A percentile compares a stretch with the other conserved stretches of the same genome.
phyloP scores from a whole-genome alignment of 495 filamentous ascomycete species.

The Podospora appendiculata region DNA sequence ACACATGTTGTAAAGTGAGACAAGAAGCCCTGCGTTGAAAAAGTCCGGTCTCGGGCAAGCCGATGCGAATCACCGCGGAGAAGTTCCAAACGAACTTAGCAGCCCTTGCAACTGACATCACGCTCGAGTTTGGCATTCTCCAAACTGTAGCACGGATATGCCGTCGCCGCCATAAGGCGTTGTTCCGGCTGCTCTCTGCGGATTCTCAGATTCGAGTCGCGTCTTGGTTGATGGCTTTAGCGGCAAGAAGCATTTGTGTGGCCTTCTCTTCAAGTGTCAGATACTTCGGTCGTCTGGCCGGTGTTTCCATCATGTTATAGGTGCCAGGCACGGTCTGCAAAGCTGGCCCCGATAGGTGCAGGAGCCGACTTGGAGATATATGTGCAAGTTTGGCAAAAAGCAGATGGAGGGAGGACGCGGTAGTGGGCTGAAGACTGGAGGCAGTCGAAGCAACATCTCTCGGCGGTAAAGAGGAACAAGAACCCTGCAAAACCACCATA shows the following conservation, averaged over 20 bases:
- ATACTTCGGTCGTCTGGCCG: conserved; percentile 5
- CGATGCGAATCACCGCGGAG: background rate
- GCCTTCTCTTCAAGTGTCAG: conserved; percentile 1
- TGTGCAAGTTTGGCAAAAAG: conserved; percentile 1
- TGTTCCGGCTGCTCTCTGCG: background rate
- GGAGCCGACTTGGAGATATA: conserved; percentile 1
- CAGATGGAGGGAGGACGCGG: conserved; percentile 2
- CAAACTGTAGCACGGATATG: conserved; percentile 8
- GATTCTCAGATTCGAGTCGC: background rate
- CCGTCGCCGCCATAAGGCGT: conserved; percentile 4
- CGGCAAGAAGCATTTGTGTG: conserved; percentile 2
- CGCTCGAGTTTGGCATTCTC: conserved; percentile 7
- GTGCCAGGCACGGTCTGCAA: conserved; percentile 6
- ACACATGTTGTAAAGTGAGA: conserved; percentile 3
- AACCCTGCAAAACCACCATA: conserved; percentile 1
- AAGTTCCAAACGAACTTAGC: background rate
- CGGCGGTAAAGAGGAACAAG: conserved; percentile 7
- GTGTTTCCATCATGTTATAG: conserved; percentile 2
- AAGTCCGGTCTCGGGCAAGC: background rate
- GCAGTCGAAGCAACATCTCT: conserved; percentile 7
- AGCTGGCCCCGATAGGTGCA: conserved; percentile 1
- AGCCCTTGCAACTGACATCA: conserved; percentile 6
- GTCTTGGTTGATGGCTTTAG: background rate
- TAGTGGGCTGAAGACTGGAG: conserved; percentile 5
- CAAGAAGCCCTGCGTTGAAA: conserved; percentile 4